Base-by-base conservation (phyloP, 768 basidiomycete genomes). In the Lyophyllum shimeji region DNA sequence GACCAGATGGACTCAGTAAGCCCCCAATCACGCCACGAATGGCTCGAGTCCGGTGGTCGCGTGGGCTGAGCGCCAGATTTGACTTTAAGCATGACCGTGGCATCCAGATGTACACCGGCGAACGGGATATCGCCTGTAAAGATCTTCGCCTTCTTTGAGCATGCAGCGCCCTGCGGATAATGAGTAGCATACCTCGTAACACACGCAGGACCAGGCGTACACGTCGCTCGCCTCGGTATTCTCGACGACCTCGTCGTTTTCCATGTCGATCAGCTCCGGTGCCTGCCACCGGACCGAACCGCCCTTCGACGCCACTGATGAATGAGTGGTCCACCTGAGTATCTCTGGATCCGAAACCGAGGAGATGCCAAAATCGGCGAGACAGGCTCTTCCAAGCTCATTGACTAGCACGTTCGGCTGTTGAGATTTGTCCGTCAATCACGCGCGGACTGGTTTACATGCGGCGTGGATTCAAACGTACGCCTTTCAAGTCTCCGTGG, bases 271-370 rank as follows among this genome's bases (percentile, higher is more conserved):
- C 4, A 59, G 43, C 42, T 59, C 57, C 5, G 57, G 57, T 2
- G 57, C 57, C 23, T 54, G 57, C 49, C 34, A 59, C n/a, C 57
- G 40, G 1, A 50, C 43, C 3, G 52, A 21, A 5, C 45, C 53
- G 20, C 43, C 52, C 1, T n/a, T 20, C 11, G 46, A 57, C 31
- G 44, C 33, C 8, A 3, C 50, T 2, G 20, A 27, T 2, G 31
- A 33, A 5, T 34, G 44, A 33, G 50, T 34, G n/a, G 50, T 45
- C 56, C 31, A 29, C 13, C 27, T 34, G 17, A 18, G 20, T 11
- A 45, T 58, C 1, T 29, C 3, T 18, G 31, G 4, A 13, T 53
- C 34, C 5, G 48, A 39, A 2, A 46, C n/a, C 2, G 40, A 53
- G 7, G 46, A 45, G 33, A 54, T 27, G 7, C 40, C 47, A 6